Evolutionary conservation across 768 basidiomycete genomes (phyloP), one percentile per base, ranked within the genome.

Genomic region (Suillus luteus): DNA sequence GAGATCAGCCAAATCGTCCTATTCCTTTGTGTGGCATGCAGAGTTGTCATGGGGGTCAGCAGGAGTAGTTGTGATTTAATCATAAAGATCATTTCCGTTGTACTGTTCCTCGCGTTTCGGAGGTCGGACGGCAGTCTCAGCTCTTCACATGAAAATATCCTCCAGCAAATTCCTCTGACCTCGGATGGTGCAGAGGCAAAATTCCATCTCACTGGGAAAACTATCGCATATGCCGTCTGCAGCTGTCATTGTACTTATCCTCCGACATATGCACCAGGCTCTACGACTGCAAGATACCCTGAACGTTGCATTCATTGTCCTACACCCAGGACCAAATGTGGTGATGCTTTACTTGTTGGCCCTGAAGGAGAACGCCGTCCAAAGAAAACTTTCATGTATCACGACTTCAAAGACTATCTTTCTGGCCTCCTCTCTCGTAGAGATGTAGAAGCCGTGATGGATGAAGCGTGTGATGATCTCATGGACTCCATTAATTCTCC

Each of bases 21-120:
- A 10, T 46, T 46, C 19, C 9, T 46, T 3, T n/a, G 19, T n/a
- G 44, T 46, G 0, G 4, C 44, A 46, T 46, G 44, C 10, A 46
- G 19, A 37, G 27, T 69, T 8, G 17, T 76, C 19, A 63, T 71
- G 57, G 65, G 67, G 2, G 54, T 73, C 12, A 51, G 69, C 14
- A 40, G 10, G 2, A 9, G 11, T 4, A 61, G 55, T 0, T 54
- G 62, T 12, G 61, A 73, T 33, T 71, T 59, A 15, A 40, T 27
- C 33, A 19, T 59, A 8, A 43, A 27, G 17, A 59, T 59, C 6
- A 38, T 59, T 19, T 12, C 22, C 19, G 10, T 59, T 12, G 6
- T 55, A 41, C 61, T 55, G 10, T 55, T 35, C 22, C 27, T 62
- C 5, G 40, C 22, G 2, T 55, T 62, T 33, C 40, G 46, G 35